phyloP scores from a whole-genome alignment of 768 basidiomycete species.

The Auricularia auricula-judae region DNA sequence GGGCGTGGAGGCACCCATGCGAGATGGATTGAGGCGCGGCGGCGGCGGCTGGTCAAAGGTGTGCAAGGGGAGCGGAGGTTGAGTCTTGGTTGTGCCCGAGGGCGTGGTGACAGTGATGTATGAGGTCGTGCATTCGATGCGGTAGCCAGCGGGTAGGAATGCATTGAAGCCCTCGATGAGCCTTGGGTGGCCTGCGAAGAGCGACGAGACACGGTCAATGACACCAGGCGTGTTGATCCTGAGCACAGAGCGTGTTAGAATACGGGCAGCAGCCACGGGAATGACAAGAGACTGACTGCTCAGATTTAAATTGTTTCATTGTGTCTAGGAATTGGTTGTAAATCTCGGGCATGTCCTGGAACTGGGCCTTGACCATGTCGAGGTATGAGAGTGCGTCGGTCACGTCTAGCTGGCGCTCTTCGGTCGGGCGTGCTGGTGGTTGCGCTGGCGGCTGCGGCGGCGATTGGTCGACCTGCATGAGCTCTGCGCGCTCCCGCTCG shows the following conservation, averaged over 20 bases:
- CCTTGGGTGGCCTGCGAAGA: conserved; percentile 81
- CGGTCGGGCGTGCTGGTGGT: background rate
- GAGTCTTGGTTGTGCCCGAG: background rate
- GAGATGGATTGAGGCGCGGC: too few relatives aligned
- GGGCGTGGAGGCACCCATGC: too few relatives aligned
- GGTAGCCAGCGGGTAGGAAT: conserved; percentile 88
- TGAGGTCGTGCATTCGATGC: conserved; percentile 57
- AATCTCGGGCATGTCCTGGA: conserved; percentile 83
- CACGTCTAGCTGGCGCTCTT: conserved; percentile 69
- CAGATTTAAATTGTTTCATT: conserved; percentile 99
- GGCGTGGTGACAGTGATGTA: background rate
- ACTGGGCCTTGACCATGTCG: conserved; percentile 89
- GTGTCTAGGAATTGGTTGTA: conserved; percentile 93
- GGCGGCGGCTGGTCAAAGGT: too few relatives aligned
- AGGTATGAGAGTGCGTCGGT: conserved; percentile 89
- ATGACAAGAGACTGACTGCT: conserved; percentile 45
- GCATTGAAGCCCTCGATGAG: conserved; percentile 99
- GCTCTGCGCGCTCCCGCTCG: too few relatives aligned
- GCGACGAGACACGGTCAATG: conserved; percentile 85
- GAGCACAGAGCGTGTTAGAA: conserved; percentile 4
- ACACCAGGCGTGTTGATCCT: conserved; percentile 98
- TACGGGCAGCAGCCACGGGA: background rate
- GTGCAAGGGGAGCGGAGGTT: background rate
- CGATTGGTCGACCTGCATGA: background rate
- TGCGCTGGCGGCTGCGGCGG: background rate